A percentile compares a stretch with the other conserved stretches of the same genome.
Conservation (phyloP, 495 filamentous ascomycete genomes). For the Tuber calosporum region DNA sequence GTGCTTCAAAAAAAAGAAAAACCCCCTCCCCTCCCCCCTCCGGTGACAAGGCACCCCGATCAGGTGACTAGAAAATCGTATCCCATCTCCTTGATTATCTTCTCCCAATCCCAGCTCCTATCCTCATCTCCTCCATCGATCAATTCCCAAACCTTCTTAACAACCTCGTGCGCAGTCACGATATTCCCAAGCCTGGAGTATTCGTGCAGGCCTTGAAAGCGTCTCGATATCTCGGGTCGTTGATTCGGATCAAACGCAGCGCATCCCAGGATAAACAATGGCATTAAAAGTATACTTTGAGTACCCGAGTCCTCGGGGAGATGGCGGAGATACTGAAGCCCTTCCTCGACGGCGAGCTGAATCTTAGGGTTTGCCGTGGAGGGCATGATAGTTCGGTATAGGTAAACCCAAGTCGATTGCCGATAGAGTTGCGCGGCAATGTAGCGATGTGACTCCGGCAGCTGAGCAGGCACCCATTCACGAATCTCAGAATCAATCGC, state of each 20-base stretch:
- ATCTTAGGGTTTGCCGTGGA: slow-evolving; percentile 63
- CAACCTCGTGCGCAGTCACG: slow-evolving; percentile 63
- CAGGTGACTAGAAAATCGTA: slow-evolving; percentile 76
- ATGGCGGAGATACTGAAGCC: slow-evolving; percentile 56
- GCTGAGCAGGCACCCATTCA: slow-evolving; percentile 66
- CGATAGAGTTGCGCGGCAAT: slow-evolving; percentile 75
- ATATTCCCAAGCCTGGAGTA: slow-evolving; percentile 80
- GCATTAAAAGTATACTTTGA: slow-evolving; percentile 79
- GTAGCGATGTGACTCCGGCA: slow-evolving; percentile 62
- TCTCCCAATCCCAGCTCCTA: slow-evolving; percentile 84
- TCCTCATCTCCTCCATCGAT: slow-evolving; percentile 70
- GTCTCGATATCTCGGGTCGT: slow-evolving; percentile 60
- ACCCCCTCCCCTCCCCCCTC: neutral
- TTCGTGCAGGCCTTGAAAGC: slow-evolving; percentile 61
- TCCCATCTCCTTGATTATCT: slow-evolving; percentile 64
- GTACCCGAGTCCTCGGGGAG: slow-evolving; percentile 57
- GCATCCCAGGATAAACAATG: slow-evolving; percentile 79
- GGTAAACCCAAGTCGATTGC: slow-evolving; percentile 85
- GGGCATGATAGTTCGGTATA: slow-evolving; percentile 75
- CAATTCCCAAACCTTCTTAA: slow-evolving; percentile 72
- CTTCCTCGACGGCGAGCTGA: slow-evolving; percentile 68
- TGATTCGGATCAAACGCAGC: slow-evolving; percentile 66
- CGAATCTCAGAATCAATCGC: slow-evolving; percentile 71
- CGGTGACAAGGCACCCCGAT: slow-evolving; percentile 40
- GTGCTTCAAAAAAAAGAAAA: neutral